Evolutionary conservation across 305 asterid species (phyloP).

Genomic region (Fraxinus dipetala): DNA sequence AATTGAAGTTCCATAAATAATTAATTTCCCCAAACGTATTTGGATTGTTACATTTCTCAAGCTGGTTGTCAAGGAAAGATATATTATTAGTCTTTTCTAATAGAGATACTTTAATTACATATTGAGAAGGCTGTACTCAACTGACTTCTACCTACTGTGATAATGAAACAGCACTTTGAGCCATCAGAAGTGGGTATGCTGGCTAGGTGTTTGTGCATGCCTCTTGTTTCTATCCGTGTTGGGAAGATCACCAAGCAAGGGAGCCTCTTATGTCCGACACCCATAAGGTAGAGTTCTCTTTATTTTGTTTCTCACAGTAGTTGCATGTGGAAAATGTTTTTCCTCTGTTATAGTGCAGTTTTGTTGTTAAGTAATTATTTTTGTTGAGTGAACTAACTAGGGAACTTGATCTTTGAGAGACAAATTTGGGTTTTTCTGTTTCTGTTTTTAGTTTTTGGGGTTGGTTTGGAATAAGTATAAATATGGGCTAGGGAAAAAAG

Average conservation of each 20-base stretch:
- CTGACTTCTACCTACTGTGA: neutral
- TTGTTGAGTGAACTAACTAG: neutral
- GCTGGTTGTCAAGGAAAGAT: neutral
- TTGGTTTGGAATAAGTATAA: neutral
- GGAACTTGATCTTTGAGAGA: neutral
- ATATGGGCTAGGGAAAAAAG: neutral
- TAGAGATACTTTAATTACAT: neutral
- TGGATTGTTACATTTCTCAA: neutral
- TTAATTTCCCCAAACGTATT: neutral
- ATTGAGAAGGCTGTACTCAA: neutral
- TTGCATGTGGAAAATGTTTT: neutral
- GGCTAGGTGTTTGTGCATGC: slow-evolving; percentile 90
- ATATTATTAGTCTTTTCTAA: neutral
- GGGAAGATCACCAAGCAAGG: slow-evolving; percentile 87
- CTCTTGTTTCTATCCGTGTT: slow-evolving; percentile 89
- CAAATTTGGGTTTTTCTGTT: neutral
- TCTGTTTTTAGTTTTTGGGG: neutral
- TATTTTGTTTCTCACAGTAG: slow-evolving; percentile 1
- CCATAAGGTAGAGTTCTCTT: slow-evolving; percentile 59
- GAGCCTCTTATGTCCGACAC: slow-evolving; percentile 61
- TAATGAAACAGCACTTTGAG: slow-evolving; percentile 69
- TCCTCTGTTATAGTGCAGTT: neutral
- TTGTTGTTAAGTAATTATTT: neutral
- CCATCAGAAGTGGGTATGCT: slow-evolving; percentile 88
- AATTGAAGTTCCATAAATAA: neutral